Evolutionary conservation across 208 protist genomes (phyloP), one percentile per base, ranked within the genome.

Genomic region (Kentomonas sorsogonicus): DNA sequence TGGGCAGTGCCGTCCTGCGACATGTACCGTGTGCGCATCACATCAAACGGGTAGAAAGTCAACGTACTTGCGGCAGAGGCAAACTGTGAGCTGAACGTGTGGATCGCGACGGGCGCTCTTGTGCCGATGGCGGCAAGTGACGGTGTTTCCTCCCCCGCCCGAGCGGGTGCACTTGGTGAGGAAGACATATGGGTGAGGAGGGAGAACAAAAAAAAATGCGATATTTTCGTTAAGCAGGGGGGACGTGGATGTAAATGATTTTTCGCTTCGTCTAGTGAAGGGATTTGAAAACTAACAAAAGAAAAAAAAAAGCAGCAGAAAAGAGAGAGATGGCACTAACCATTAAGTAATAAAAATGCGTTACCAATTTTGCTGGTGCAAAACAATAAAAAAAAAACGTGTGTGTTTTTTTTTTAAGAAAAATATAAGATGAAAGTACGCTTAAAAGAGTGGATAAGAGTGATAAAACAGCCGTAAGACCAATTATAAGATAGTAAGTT

Each of bases 1-100:
- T 69, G 51, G 25, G 26, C 25, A 18, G 74, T 90, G 53, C 89
- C 76, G 41, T 94, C 86, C 60, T 93, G 86, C 29, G 88, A 90
- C 58, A 96, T 91, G 45, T 91, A 90, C 13, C 92, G 79, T 46
- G 86, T 88, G 38, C 88, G 85, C 33, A 97, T 51, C 11, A 93
- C 60, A 60, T 97, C 94, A 10, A 97, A 60, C 2, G 94, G 94
- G 60, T 96, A 94, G 4, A 89, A 66, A 5, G 74, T 26, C 18
- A 79, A 59, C 1, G 87, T 91, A 57, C 83, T 88, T 15, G 76
- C 31, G 6, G 72, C 78, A 0, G 53, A 54, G 11, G 77, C 79
- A 6, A 65, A 53, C 63, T 93, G 86, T 16, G 83, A 85, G 29
- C 82, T 73, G n/a, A 90, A 27, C 18, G 74, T 83, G 60, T 80